Base-by-base conservation (phyloP, 345 rosid genomes). In the Hibiscus mutabilis region DNA sequence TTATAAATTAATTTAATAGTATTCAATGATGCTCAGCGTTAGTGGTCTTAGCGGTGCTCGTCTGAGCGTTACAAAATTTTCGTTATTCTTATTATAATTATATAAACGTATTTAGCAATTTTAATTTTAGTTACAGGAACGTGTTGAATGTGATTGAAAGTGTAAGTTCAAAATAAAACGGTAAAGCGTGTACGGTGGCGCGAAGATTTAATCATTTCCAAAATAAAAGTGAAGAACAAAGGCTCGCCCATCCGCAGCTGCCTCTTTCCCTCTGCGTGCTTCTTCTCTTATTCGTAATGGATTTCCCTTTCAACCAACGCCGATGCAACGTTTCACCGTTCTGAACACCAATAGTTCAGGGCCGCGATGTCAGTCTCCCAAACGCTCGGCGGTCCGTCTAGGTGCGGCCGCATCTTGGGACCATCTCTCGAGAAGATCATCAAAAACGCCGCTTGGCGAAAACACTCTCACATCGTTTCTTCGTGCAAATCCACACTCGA, bases 371-470 rank as follows among this genome's bases (percentile, higher is more conserved):
- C 90, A 5, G 78, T 86, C 61, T 85, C 91, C 60, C 97, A 80
- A 76, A 70, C 83, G 73, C 92, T 93, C 5, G 97, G 97, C 51
- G 97, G 97, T 12, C 80, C 85, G 46, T 83, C 95, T 62, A 79
- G 90, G 53, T 87, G 89, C 80, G 97, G 97, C 69, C 91, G 93
- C n/a, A 88, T 80, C 4, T 42, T 94, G 2, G 96, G 91, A 0
- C 95, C 97, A 1, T 84, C 82, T 5, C 86, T 94, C 70, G 98
- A 91, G 77, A 88, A 90, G 83, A 90, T 94, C 84, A 83, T 94
- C 8, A 94, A 94, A 73, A 94, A 94, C 73, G 96, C 97, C 4
- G 96, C 96, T 5, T 94, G 98, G 97, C 79, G 98, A 29, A 94
- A 94, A 81, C 98, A 94, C 74, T 84, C 96, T 22, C 86, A 84